Evolutionary conservation across 495 filamentous ascomycete species (phyloP).

Genomic region (Penicillium steckii): DNA sequence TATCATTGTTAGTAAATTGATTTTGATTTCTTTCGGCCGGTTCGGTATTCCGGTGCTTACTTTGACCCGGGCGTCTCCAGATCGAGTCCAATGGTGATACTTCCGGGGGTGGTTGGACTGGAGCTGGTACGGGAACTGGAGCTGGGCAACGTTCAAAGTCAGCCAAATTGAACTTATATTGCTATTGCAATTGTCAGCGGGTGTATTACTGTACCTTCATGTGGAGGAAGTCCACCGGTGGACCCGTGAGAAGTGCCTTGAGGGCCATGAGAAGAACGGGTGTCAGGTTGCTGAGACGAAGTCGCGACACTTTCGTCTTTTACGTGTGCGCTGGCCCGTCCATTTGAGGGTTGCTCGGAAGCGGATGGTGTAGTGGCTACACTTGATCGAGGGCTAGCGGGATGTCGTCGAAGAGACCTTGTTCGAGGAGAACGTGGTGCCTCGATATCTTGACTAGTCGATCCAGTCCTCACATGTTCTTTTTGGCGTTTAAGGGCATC

Average conservation of each 20-base stretch:
- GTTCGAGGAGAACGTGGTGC: conserved; percentile 20
- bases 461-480: conserved; percentile 44
- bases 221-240: not conserved
- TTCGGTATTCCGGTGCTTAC: conserved; percentile 29
- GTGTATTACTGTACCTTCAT: conserved; percentile 12
- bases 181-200: too few relatives aligned
- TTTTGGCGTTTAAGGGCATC: conserved; percentile 49
- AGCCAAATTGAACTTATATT: too few relatives aligned
- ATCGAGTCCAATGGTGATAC: conserved; percentile 30
- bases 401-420: conserved; percentile 16
- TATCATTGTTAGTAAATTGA: conserved; percentile 8
- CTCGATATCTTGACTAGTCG: conserved; percentile 36
- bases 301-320: conserved; percentile 15
- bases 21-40: not conserved
- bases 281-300: conserved; percentile 20
- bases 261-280: conserved; percentile 8
- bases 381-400: conserved; percentile 22
- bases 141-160: not conserved
- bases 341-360: conserved; percentile 10
- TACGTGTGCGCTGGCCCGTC: not conserved
- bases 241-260: conserved; percentile 3
- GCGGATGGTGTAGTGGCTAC: conserved; percentile 18
- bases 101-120: conserved; percentile 16
- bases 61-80: conserved; percentile 52
- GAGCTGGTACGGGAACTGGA: not conserved